These are phyloP conservation scores for Phaeosphaeria sp. DNA, from an alignment of 2,329 filamentous ascomycete genomes.

Conservation along the genomic window DNA sequence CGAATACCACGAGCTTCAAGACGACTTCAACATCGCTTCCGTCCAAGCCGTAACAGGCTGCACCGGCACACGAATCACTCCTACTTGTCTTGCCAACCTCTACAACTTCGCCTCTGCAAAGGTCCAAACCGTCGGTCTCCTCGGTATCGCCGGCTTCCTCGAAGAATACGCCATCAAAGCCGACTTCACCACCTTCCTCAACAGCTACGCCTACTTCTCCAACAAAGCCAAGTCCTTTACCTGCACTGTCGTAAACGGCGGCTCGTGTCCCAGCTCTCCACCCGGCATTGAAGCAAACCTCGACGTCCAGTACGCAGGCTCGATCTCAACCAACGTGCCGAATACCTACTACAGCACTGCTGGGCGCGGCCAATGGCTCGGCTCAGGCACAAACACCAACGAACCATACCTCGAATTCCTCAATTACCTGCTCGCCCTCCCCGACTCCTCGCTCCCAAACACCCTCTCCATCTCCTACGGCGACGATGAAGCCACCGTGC, in stretches of 20 bases:
- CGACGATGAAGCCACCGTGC: conserved; percentile 68
- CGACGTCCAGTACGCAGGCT: conserved; percentile 26
- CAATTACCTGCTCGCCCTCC: conserved; percentile 61
- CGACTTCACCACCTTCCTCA: conserved; percentile 28
- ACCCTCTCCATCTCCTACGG: conserved; percentile 71
- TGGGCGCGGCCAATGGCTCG: conserved; percentile 54
- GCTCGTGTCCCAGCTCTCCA: conserved; percentile 19
- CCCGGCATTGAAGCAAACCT: conserved; percentile 26
- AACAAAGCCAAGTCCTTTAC: conserved; percentile 26
- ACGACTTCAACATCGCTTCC: conserved; percentile 11
- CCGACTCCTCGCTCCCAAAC: conserved; percentile 62
- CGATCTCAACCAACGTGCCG: conserved; percentile 27
- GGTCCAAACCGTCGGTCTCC: conserved; percentile 16
- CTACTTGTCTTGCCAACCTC: conserved; percentile 26
- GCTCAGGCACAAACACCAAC: conserved; percentile 61
- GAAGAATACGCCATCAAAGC: conserved; percentile 30
- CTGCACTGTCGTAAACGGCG: conserved; percentile 21
- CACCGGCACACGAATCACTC: conserved; percentile 23
- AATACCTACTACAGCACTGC: conserved; percentile 69
- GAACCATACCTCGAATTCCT: conserved; percentile 71
- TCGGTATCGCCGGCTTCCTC: conserved; percentile 30
- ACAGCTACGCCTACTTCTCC: conserved; percentile 20
- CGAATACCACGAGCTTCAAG: conserved; percentile 18
- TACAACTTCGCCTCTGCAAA: conserved; percentile 27
- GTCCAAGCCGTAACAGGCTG: conserved; percentile 20